Evolutionary conservation across 164 flowering plant genomes (phyloP).

Genomic region (Nelumbo lutea): DNA sequence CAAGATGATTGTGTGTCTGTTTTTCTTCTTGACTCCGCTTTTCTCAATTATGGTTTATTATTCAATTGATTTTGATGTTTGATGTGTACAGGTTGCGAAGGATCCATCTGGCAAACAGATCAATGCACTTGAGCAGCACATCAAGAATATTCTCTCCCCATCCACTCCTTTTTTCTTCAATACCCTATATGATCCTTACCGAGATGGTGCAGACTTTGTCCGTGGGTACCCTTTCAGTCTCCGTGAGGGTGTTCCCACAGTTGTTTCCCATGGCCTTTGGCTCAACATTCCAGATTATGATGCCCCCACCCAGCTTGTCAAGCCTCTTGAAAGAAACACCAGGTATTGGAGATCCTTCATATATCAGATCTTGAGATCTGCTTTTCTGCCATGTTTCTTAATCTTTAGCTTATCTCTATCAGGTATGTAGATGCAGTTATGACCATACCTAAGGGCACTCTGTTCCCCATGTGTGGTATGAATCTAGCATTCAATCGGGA

Average conservation of each 20-base stretch:
- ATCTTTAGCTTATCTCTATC: neutral
- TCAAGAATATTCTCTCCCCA: constrained; percentile 62
- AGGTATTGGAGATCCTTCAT: constrained; percentile 28
- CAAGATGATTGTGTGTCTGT: too few species aligned
- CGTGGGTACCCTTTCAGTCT: constrained; percentile 90
- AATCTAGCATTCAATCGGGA: constrained; percentile 63
- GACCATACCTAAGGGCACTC: constrained; percentile 75
- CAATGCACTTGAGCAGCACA: constrained; percentile 82
- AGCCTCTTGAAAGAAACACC: constrained; percentile 73
- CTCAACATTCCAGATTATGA: constrained; percentile 83
- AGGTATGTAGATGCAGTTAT: constrained; percentile 80
- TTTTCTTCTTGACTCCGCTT: too few species aligned
- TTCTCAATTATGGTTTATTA: too few species aligned
- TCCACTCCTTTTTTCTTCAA: constrained; percentile 83
- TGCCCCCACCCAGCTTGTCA: constrained; percentile 85
- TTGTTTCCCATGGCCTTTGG: constrained; percentile 85
- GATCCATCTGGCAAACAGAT: constrained; percentile 70
- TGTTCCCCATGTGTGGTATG: constrained; percentile 86
- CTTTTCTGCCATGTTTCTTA: neutral
- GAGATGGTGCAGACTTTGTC: constrained; percentile 79
- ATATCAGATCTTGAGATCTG: too few species aligned
- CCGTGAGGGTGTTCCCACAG: constrained; percentile 72
- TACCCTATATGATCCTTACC: constrained; percentile 78
- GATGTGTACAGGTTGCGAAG: constrained; percentile 56
- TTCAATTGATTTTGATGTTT: neutral